Base-by-base conservation (phyloP, 2,329 filamentous ascomycete genomes). In the Plectosphaerella sp. region DNA sequence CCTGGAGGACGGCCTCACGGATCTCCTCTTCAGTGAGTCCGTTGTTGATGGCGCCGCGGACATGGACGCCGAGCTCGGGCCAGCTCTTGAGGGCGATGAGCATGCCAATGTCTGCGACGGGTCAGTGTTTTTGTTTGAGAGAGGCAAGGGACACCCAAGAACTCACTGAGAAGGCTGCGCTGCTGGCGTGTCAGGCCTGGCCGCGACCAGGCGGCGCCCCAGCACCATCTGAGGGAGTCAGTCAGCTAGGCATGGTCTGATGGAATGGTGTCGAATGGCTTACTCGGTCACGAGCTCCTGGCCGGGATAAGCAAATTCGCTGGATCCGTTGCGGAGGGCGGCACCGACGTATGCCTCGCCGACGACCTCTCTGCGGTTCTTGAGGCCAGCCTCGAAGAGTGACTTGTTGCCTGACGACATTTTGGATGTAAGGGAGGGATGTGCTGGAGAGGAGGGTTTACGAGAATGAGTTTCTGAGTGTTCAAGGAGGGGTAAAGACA, bases 231-330 rank as follows among this genome's bases (percentile, higher is more conserved):
- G 25, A 15, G 9, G 11, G 12, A 2, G 9, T 18, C 12, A 16
- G 11, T 14, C 8, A 18, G 11, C n/a, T 22, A 14, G 11, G 16
- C 39, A 7, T 5, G 8, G 2, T 16, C 5, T 36, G 16, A 37
- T 37, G 35, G 35, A n/a, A 5, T 9, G 11, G 12, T 2, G 4
- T 5, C 5, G 8, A 5, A 25, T 5, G 22, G 3, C 56, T 36
- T 45, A 78, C 68, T 86, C 82, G 0, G 83, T 85, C 1, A 84
- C 78, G 18, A 84, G 71, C 56, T 86, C 77, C 65, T 87, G 83
- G 57, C 79, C 77, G 1, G 82, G 76, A 45, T 72, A 71, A 1
- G 80, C 72, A 61, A 86, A 87, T 7, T 80, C 75, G 9, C 75
- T 77, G 1, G 77, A 74, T 2, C 77, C 78, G 50, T 77, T 78